A percentile compares a stretch with the other conserved stretches of the same genome.
Conservation (phyloP, 2,329 filamentous ascomycete genomes). For the Colletotrichum tofieldiae region DNA sequence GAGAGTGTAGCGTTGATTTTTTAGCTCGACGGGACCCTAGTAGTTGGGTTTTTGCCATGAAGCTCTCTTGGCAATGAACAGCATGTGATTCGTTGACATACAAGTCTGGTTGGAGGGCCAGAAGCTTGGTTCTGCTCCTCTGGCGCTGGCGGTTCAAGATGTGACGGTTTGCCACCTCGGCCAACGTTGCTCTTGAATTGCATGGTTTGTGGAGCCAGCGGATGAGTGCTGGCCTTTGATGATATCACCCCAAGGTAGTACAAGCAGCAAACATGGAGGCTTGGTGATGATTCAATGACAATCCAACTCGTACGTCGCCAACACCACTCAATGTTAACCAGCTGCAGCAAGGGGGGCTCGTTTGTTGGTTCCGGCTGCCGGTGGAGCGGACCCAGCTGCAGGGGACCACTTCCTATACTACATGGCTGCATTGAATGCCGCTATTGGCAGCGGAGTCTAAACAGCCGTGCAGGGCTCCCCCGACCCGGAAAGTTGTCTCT, state of each 20-base stretch:
- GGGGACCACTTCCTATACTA: background rate
- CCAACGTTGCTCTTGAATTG: background rate
- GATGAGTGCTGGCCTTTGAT: background rate
- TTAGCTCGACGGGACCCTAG: background rate
- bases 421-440: background rate
- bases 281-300: slow-evolving; percentile 7
- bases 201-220: too few species aligned
- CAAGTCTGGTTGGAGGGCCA: background rate
- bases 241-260: background rate
- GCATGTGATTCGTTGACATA: slow-evolving; percentile 10
- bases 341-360: slow-evolving; percentile 18
- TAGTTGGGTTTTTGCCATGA: background rate
- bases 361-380: slow-evolving; percentile 7
- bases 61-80: slow-evolving; percentile 6
- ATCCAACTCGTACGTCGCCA: background rate
- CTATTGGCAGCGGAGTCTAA: slow-evolving; percentile 8
- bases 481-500: background rate
- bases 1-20: slow-evolving; percentile 7
- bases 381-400: slow-evolving; percentile 15
- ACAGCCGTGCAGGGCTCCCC: background rate
- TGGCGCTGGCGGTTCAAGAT: background rate
- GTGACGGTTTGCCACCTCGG: background rate
- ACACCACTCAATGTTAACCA: background rate
- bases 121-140: background rate
- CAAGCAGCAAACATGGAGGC: background rate